These are phyloP conservation scores for Larix kaempferi DNA, from an alignment of 75 land plant species.

Conservation along the genomic window DNA sequence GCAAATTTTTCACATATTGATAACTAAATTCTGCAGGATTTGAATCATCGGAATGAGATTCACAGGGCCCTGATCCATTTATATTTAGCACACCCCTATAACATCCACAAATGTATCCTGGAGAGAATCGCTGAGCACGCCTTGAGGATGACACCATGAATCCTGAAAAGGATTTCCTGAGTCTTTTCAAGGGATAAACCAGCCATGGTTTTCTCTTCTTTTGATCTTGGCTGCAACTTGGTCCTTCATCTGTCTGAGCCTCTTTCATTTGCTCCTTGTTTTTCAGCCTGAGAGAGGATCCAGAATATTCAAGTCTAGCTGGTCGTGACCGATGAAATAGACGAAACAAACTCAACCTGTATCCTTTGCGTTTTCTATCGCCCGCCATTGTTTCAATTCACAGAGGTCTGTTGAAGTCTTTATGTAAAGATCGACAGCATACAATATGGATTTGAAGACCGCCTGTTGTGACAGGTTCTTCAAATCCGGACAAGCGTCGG, in stretches of 20 bases:
- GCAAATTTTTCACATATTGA: slow-evolving; percentile 4
- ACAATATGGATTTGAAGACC: not conserved
- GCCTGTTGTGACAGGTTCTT: too few species aligned
- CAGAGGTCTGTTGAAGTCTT: not conserved
- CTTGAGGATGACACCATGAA: not conserved
- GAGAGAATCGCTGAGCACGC: not conserved
- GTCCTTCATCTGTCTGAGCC: not conserved
- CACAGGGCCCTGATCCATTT: not conserved
- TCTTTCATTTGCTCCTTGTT: not conserved
- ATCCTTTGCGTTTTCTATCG: not conserved
- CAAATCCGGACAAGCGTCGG: too few species aligned
- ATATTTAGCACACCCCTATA: not conserved
- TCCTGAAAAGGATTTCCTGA: not conserved
- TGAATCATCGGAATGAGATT: not conserved
- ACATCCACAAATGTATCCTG: not conserved
- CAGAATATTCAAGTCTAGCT: not conserved
- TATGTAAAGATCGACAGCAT: not conserved
- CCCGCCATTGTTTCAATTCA: not conserved
- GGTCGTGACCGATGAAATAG: not conserved
- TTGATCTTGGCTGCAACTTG: not conserved
- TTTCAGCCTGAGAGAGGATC: not conserved
- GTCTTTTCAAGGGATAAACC: not conserved
- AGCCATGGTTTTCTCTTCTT: not conserved
- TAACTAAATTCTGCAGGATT: not conserved
- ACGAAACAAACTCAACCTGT: not conserved